Evolutionary conservation across 2,329 filamentous ascomycete species (phyloP).

Genomic region (Metarhizium robertsii): DNA sequence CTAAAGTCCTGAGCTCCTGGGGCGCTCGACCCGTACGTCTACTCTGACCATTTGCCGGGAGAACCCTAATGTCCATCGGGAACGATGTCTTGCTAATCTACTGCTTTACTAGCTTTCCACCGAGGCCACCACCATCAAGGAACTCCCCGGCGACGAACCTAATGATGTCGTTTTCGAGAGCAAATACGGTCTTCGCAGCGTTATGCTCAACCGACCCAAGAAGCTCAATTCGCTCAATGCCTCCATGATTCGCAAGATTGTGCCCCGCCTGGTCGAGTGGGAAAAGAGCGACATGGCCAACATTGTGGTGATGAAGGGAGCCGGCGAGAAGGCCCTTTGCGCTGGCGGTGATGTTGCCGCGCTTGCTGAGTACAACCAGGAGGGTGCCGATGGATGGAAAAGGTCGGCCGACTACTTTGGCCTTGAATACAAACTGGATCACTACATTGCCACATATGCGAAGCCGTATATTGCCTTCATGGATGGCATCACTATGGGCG

Average conservation of each 20-base stretch:
- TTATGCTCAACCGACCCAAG: constrained; percentile 86
- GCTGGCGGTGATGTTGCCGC: constrained; percentile 84
- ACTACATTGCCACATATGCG: constrained; percentile 83
- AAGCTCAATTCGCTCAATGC: constrained; percentile 89
- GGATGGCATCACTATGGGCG: constrained; percentile 98
- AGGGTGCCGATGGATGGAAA: constrained; percentile 60
- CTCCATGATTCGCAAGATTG: constrained; percentile 93
- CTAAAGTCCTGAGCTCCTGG: constrained; percentile 57
- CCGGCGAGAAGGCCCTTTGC: constrained; percentile 78
- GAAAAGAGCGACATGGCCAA: constrained; percentile 91
- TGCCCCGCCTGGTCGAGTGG: constrained; percentile 85
- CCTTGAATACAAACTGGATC: constrained; percentile 92
- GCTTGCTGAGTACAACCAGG: constrained; percentile 64
- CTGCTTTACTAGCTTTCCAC: constrained; percentile 20
- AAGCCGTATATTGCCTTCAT: constrained; percentile 95
- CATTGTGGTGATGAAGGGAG: constrained; percentile 83
- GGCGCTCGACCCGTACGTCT: constrained; percentile 21
- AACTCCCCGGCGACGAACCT: constrained; percentile 59
- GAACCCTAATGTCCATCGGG: constrained; percentile 3
- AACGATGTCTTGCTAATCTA: constrained; percentile 1
- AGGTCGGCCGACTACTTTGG: constrained; percentile 79
- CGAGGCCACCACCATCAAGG: constrained; percentile 33
- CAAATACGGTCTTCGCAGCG: constrained; percentile 78
- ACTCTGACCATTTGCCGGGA: not conserved
- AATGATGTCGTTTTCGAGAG: constrained; percentile 91